phyloP scores from a whole-genome alignment of 2,329 filamentous ascomycete species.

The Claviceps fusiformis region DNA sequence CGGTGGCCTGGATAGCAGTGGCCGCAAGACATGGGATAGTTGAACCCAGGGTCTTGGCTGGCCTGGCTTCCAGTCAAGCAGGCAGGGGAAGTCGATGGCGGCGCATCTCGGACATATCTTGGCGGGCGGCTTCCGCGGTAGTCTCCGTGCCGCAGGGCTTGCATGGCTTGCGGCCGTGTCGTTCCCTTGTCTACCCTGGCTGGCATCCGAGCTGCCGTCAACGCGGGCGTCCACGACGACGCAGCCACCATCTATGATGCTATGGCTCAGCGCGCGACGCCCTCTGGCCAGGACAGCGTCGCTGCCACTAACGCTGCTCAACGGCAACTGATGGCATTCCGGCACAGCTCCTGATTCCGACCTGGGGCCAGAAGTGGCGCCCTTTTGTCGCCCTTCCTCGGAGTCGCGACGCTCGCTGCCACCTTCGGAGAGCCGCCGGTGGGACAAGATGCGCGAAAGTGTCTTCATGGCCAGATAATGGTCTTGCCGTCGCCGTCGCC shows the following conservation, averaged over 20 bases:
- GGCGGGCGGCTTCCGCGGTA: constrained; percentile 1
- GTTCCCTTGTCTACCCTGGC: neutral
- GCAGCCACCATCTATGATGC: neutral
- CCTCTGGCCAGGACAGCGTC: neutral
- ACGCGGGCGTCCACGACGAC: constrained; percentile 17
- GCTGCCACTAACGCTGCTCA: constrained; percentile 9
- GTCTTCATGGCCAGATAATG: constrained; percentile 18
- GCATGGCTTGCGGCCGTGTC: neutral
- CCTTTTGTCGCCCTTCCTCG: constrained; percentile 3
- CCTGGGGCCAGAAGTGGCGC: neutral
- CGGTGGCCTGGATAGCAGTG: neutral
- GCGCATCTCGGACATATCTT: constrained; percentile 19
- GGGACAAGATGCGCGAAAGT: constrained; percentile 22
- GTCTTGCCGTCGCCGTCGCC: neutral
- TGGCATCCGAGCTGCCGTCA: constrained; percentile 10
- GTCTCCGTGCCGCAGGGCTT: neutral
- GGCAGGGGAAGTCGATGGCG: constrained; percentile 21
- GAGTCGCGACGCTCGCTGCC: constrained; percentile 12
- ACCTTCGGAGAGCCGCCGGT: constrained; percentile 12
- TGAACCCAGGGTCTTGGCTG: constrained; percentile 23
- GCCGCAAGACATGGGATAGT: constrained; percentile 16
- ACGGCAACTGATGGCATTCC: constrained; percentile 23
- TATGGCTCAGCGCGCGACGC: constrained; percentile 1
- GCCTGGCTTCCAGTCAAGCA: constrained; percentile 23
- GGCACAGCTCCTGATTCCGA: constrained; percentile 14